Evolutionary conservation across 192 early-diverging fungal genomes (phyloP).

Genomic region (Thamnidium elegans): DNA sequence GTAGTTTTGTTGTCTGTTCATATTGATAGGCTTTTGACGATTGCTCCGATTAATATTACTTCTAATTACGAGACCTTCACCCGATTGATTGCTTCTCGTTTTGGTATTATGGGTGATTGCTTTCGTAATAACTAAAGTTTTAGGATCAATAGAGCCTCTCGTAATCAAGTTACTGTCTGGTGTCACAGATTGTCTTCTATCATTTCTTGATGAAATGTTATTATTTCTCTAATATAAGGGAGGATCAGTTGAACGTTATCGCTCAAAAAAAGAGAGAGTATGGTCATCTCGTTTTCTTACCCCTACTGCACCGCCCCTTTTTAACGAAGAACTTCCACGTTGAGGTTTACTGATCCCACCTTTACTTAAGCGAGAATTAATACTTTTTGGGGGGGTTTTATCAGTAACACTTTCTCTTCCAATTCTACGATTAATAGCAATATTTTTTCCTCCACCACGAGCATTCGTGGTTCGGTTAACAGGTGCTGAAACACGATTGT

Average conservation of each 20-base stretch:
- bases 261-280: too few relatives aligned
- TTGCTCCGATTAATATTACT: not conserved
- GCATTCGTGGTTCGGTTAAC: not conserved
- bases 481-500: too few relatives aligned
- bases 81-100: too few relatives aligned
- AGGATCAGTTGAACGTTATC: not conserved
- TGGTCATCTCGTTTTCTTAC: not conserved
- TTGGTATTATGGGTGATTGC: too few relatives aligned
- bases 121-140: too few relatives aligned
- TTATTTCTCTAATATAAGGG: not conserved
- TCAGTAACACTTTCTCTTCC: not conserved
- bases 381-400: not conserved
- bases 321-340: too few relatives aligned
- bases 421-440: not conserved
- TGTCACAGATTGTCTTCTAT: not conserved
- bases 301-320: not conserved
- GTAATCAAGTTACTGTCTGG: not conserved
- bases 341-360: not conserved
- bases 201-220: not conserved
- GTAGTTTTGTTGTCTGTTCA: not conserved
- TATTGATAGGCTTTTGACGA: too few relatives aligned
- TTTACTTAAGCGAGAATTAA: not conserved
- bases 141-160: too few relatives aligned
- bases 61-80: not conserved
- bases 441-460: not conserved